Base-by-base conservation (phyloP, 164 flowering plant genomes). In the Piper betle region DNA sequence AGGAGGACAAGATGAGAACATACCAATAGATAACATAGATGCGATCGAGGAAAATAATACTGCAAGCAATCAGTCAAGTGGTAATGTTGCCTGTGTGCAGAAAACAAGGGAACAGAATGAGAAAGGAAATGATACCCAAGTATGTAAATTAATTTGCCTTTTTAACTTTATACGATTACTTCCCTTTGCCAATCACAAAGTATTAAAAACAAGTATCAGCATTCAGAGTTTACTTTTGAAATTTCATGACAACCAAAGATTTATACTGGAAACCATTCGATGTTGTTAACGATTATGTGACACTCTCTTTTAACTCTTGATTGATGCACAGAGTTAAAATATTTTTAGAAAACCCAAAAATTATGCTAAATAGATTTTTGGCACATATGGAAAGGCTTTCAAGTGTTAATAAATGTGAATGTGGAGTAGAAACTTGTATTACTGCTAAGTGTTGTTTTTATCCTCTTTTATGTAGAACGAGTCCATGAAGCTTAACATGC, bases 101-200 rank as follows among this genome's bases (percentile, higher is more conserved):
- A 76, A 72, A 63, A 78, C 72, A 52, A 73, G 72, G 37, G 85
- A 79, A 52, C 63, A 64, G 63, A 66, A 71, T 69, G 88, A 79
- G 61, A 90, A 87, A 77, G 90, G 81, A 66, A 87, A 83, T 62
- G 97, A 93, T 79, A 77, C 84, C 59, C 95, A 86, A 87, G 99
- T 88, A 69, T 59, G 84, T 71, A 20, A 33, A 11, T 55, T 55
- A 1, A 6, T 55, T 33, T 55, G 8, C 12, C 58, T 46, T 46
- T 6, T 46, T 15, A 1, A 12, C 6, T 46, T 46, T 2, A 9
- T 46, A 10, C 15, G 50, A 46, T 10, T 12, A 15, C 50, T 46
- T 46, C 50, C 1, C 15, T 46, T 46, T 46, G 50, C 15, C 46
- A 1, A 42, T 42, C 2, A 42, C 46, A 42, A 42, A 42, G 6